Conservation (phyloP, 495 filamentous ascomycete species). For the Bacidia gigantensis region DNA sequence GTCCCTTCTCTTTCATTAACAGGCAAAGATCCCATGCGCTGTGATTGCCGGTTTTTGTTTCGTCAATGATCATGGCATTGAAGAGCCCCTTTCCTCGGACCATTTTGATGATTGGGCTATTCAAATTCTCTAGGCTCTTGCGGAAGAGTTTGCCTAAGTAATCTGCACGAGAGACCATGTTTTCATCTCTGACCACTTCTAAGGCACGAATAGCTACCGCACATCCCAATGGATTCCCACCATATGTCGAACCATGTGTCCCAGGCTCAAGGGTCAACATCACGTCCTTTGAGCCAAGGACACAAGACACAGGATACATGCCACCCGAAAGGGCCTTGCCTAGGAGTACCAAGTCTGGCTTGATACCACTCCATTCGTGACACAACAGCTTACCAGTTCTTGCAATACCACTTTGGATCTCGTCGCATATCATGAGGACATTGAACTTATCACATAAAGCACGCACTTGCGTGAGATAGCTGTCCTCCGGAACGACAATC, state of each 20-base stretch:
- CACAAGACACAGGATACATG: slow-evolving; percentile 96
- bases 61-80: slow-evolving; percentile 95
- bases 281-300: slow-evolving; percentile 76
- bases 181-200: slow-evolving; percentile 83
- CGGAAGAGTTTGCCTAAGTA: slow-evolving; percentile 73
- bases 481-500: slow-evolving; percentile 85
- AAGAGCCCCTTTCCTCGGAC: slow-evolving; percentile 88
- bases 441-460: slow-evolving; percentile 87
- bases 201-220: slow-evolving; percentile 94
- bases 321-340: slow-evolving; percentile 97
- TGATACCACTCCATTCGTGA: slow-evolving; percentile 86
- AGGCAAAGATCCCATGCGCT: slow-evolving; percentile 96
- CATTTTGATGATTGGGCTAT: slow-evolving; percentile 64
- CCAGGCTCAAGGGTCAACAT: slow-evolving; percentile 97
- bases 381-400: slow-evolving; percentile 88
- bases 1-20: slow-evolving; percentile 86
- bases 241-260: slow-evolving; percentile 94
- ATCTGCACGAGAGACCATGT: slow-evolving; percentile 71
- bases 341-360: slow-evolving; percentile 85
- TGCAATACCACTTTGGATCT: slow-evolving; percentile 97
- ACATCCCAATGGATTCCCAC: slow-evolving; percentile 93
- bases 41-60: slow-evolving; percentile 68
- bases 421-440: slow-evolving; percentile 88
- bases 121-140: slow-evolving; percentile 52
- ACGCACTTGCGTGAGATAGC: slow-evolving; percentile 71